Evolutionary conservation across 2,329 filamentous ascomycete genomes (phyloP).

Genomic region (Penicillium sp.): DNA sequence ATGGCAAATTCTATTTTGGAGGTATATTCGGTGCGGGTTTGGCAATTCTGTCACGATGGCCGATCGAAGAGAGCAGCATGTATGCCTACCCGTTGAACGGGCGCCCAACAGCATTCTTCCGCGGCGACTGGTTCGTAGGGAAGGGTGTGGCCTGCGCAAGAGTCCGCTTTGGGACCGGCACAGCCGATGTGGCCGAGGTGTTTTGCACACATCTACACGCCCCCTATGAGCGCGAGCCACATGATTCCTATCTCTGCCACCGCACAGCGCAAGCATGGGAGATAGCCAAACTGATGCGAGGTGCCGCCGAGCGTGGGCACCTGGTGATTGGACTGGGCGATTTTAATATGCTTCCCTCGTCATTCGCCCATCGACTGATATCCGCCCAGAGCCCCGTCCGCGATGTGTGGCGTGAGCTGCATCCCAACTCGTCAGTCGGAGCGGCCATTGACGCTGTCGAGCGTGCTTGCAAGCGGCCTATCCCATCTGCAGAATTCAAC

Average conservation of each 20-base stretch:
- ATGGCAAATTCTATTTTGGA: conserved; percentile 89
- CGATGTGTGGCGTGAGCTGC: conserved; percentile 80
- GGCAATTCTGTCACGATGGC: conserved; percentile 86
- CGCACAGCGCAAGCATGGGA: conserved; percentile 93
- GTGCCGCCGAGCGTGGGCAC: conserved; percentile 74
- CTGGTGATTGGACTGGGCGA: conserved; percentile 84
- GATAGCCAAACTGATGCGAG: conserved; percentile 81
- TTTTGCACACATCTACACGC: conserved; percentile 93
- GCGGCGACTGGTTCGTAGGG: conserved; percentile 94
- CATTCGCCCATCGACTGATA: conserved; percentile 78
- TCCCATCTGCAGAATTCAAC: conserved; percentile 77
- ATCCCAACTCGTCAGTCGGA: conserved; percentile 80
- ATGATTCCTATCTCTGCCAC: conserved; percentile 86
- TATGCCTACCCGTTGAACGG: conserved; percentile 85
- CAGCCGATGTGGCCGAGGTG: conserved; percentile 72
- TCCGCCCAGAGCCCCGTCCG: conserved; percentile 71
- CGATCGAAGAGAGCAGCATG: conserved; percentile 87
- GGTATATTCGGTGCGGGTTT: conserved; percentile 88
- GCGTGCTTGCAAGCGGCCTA: conserved; percentile 60
- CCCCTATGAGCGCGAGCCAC: conserved; percentile 74
- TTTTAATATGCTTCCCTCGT: conserved; percentile 93
- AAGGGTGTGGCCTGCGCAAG: conserved; percentile 86
- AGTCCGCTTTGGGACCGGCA: conserved; percentile 65
- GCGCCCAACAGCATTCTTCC: conserved; percentile 85
- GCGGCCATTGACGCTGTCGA: conserved; percentile 67